Evolutionary conservation across 345 rosid species (phyloP), one percentile per base, ranked within the genome.

Genomic region (Rhodomyrtus tomentosa): DNA sequence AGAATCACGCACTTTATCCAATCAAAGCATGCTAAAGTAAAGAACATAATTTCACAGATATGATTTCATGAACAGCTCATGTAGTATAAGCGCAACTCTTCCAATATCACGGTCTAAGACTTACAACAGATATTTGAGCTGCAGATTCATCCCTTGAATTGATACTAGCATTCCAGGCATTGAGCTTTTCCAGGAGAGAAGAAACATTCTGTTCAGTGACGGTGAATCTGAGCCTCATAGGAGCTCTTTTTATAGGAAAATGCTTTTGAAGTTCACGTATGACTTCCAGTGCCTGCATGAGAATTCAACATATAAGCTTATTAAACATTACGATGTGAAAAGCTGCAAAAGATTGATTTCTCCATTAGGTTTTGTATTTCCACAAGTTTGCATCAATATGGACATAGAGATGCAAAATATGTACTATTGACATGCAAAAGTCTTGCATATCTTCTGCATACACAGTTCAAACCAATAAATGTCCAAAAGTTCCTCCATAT

Each of bases 261-360:
- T 95, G 96, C 89, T 95, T 95, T 87, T 97, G 96, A 87, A 97
- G 95, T 92, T 97, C 96, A 56, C 96, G 96, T 74, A 97, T 97
- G 81, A 97, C 95, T 83, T 95, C 99, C 55, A 97, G 91, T 4
- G 99, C 98, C 99, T 95, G 86, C 85, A 89, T 10, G 45, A 84
- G 84, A 50, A 81, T 9, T 85, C 68, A 84, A 20, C 82, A 73
- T 53, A 73, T 73, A 52, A 18, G 50, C 50, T 73, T 76, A 54
- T 32, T 48, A n/a, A 24, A 84, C 5, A 9, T 40, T 13, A 5
- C 7, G 0, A 6, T 3, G 24, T 50, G 27, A 42, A 72, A 50
- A 42, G 50, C 50, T 8, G 51, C 22, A 48, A 55, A 56, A 80
- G 51, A 55, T 56, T 24, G 50, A 40, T 56, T 83, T 56, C 36